Evolutionary conservation across 2,329 filamentous ascomycete species (phyloP), one percentile per base, ranked within the genome.

Genomic region (Fusarium sp.): DNA sequence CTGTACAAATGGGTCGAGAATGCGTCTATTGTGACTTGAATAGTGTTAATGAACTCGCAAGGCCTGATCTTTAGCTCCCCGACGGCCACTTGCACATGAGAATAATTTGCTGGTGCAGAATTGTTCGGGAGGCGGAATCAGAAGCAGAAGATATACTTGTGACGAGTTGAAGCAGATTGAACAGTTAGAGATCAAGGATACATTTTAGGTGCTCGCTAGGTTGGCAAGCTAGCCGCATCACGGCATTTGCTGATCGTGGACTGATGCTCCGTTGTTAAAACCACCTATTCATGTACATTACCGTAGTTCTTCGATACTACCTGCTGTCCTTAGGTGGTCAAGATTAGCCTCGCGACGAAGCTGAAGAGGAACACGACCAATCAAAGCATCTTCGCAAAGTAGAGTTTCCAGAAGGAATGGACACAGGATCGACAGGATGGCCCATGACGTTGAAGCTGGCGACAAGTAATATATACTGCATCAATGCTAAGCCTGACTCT

Each of bases 211-310:
- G 30, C 50, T 60, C 15, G 50, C 33, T 28, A 54, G 33, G 24
- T 53, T 53, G 50, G 33, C 50, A 28, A 53, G 20, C 64, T 51
- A 42, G 39, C 48, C 31, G 36, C 47, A 61, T 51, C 58, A 69
- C 54, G 53, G 41, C 39, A 69, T 51, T 45, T 36, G 45, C 45
- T 69, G 65, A 69, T 57, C 35, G 68, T 35, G 44, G 50, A 69
- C 65, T 55, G 45, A 65, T 69, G 39, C 65, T 63, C 57, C 38
- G 39, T 44, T 51, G 42, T 56, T 35, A 63, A 68, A 68, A n/a
- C 65, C 48, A 48, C 64, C 42, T 48, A 31, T 39, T 31, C 28
- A 54, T 55, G 22, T 31, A 44, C 38, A 55, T 42, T 42, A 47
- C 54, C 22, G 30, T 36, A 28, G 24, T 62, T 41, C 36, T 59